Base-by-base conservation (phyloP, 169 alveolate genomes). In the Neospora caninum region DNA sequence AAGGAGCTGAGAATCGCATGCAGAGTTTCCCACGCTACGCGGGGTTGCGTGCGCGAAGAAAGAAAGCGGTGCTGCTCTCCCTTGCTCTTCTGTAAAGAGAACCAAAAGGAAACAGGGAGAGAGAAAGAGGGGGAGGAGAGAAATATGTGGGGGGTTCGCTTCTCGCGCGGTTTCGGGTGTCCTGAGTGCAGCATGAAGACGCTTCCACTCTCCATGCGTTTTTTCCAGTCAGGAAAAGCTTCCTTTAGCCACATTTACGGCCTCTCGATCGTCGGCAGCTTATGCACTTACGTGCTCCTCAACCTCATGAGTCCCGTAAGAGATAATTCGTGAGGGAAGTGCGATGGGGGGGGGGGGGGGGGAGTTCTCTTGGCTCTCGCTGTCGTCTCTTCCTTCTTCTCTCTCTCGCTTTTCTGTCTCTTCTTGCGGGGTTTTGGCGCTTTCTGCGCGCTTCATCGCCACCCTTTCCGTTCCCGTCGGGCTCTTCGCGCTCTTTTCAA, bases 181-280 rank as follows among this genome's bases (percentile, higher is more conserved):
- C 58, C 4, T 49, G 58, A 49, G 4, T 4, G 58, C 22, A 49
- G 13, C 58, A 49, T 49, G 58, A 13, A 49, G 58, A n/a, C n/a
- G n/a, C 13, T 4, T 49, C 13, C 58, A 49, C 58, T 49, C 58
- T 49, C 22, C 58, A 31, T 73, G 41, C 43, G 1, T 73, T 73
- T 22, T 22, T 22, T 36, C 27, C 67, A 91, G 94, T 27, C 82
- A 41, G 94, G 94, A 18, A 91, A 97, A 95, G 96, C 96, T 18
- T 95, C 95, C 91, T 97, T 97, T 89, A 97, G 98, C 83, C 96
- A 96, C 83, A 95, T 97, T 43, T 97, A 97, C 94, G 97, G 97
- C 16, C 94, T 97, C 42, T 96, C 97, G 34, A 94, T 97, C 83
- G 93, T 95, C 43, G 97, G 98, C 58, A 96, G 97, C 88, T 53